phyloP scores from a whole-genome alignment of 345 rosid genomes.

The Lagerstroemia speciosa region DNA sequence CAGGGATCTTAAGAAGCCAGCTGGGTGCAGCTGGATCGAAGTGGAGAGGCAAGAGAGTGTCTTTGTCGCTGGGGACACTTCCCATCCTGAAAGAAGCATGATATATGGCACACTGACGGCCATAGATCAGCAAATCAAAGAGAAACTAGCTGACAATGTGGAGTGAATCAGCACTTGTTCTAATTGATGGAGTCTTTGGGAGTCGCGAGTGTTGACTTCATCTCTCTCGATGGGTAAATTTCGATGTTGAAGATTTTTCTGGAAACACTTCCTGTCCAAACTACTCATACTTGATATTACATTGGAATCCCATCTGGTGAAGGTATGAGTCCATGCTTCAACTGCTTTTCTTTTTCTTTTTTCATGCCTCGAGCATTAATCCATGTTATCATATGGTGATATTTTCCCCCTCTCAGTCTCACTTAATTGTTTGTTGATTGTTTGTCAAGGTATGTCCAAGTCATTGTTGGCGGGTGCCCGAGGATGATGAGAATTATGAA shows the following conservation, averaged over 20 bases:
- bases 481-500: slow-evolving; percentile 93
- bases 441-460: background rate
- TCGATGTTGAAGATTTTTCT: background rate
- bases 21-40: slow-evolving; percentile 94
- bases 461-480: background rate
- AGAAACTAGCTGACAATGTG: slow-evolving; percentile 13
- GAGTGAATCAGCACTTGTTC: background rate
- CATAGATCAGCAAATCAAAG: slow-evolving; percentile 53
- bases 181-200: background rate
- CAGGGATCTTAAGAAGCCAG: slow-evolving; percentile 63
- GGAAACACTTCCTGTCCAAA: background rate
- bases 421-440: background rate
- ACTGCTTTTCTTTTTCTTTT: background rate
- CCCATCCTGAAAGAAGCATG: slow-evolving; percentile 45
- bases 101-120: slow-evolving; percentile 30
- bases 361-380: background rate
- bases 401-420: no score
- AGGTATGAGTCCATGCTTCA: background rate
- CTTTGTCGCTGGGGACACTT: slow-evolving; percentile 67
- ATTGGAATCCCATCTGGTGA: background rate
- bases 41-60: slow-evolving; percentile 42
- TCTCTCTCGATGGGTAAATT: background rate
- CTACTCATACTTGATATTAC: background rate
- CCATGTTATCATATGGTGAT: background rate
- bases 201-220: background rate